phyloP scores from a whole-genome alignment of 2,329 filamentous ascomycete genomes.

The Huntiella omanensis region DNA sequence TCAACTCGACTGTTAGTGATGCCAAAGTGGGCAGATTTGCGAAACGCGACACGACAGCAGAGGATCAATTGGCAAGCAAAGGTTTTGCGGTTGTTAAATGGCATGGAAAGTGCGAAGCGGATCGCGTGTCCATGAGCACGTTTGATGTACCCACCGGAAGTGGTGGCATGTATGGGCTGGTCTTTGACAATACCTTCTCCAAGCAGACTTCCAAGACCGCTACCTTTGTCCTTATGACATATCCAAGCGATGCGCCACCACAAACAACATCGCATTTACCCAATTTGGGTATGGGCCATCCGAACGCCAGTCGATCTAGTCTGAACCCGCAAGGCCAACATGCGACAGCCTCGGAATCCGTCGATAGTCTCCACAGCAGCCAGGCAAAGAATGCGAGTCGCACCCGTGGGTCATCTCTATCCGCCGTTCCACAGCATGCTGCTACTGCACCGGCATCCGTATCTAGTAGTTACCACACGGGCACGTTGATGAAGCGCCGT shows the following conservation, averaged over 20 bases:
- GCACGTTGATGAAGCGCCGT: conserved; percentile 70
- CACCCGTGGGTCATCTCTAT: conserved; percentile 28
- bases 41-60: conserved; percentile 41
- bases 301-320: conserved; percentile 28
- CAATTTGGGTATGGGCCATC: conserved; percentile 23
- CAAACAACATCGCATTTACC: conserved; percentile 55
- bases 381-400: conserved; percentile 19
- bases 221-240: conserved; percentile 85
- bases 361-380: conserved; percentile 43
- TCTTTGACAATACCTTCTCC: conserved; percentile 98
- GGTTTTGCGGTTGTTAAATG: conserved; percentile 57
- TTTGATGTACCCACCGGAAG: conserved; percentile 58
- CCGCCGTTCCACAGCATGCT: conserved; percentile 15
- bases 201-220: conserved; percentile 89
- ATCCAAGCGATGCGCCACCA: conserved; percentile 64
- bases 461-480: conserved; percentile 51
- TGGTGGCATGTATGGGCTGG: conserved; percentile 84
- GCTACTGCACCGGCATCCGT: conserved; percentile 4
- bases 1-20: conserved; percentile 25
- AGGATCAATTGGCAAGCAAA: conserved; percentile 45
- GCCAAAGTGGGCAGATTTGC: conserved; percentile 28
- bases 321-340: conserved; percentile 28
- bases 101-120: conserved; percentile 89
- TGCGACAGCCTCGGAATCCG: conserved; percentile 31
- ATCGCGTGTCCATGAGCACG: conserved; percentile 82